Evolutionary conservation across 2,329 filamentous ascomycete genomes (phyloP), one percentile per base, ranked within the genome.

Genomic region (Coniosporium tulheliwenetii): DNA sequence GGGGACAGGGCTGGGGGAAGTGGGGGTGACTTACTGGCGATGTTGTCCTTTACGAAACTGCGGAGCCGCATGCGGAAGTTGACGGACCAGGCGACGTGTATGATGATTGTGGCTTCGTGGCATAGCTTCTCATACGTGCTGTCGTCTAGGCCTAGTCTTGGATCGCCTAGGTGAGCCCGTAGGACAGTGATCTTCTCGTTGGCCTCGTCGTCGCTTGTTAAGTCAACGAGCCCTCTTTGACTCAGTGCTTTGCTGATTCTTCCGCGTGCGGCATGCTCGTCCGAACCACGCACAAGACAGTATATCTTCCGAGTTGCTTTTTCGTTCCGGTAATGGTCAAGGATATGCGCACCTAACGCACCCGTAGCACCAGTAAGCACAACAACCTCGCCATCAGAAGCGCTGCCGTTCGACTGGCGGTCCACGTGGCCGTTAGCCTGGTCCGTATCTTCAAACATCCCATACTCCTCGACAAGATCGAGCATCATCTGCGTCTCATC

Each of bases 11-110:
- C 29, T 29, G n/a, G 31, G 30, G 38, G 15, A 26, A 31, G 16
- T 30, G 34, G 16, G 16, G 13, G 12, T 15, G 9, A 44, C 47
- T 43, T 42, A 26, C 64, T 67, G 3, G 60, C 56, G 30, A 78
- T 67, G 46, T 69, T 68, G 45, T 72, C 66, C 33, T 62, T 61
- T 38, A 65, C 65, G 48, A 79, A 80, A 44, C 67, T 72, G 33
- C 56, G 57, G 1, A 80, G 59, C 3, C 67, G 64, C 40, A 75
- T 60, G 19, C 67, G 69, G 59, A 80, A 80, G 54, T 80, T 79
- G 13, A 80, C 77, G 2, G 70, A 64, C 77, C 77, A 80, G 14
- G 75, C 75, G 7, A 75, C 64, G 51, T 80, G 76, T 41, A 82
- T 67, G 13, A 84, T 61, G 2, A 66, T 53, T 1, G 69, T 71